Evolutionary conservation across 2,329 filamentous ascomycete genomes (phyloP), one percentile per base, ranked within the genome.

Genomic region (Amesomyces nigricolor): DNA sequence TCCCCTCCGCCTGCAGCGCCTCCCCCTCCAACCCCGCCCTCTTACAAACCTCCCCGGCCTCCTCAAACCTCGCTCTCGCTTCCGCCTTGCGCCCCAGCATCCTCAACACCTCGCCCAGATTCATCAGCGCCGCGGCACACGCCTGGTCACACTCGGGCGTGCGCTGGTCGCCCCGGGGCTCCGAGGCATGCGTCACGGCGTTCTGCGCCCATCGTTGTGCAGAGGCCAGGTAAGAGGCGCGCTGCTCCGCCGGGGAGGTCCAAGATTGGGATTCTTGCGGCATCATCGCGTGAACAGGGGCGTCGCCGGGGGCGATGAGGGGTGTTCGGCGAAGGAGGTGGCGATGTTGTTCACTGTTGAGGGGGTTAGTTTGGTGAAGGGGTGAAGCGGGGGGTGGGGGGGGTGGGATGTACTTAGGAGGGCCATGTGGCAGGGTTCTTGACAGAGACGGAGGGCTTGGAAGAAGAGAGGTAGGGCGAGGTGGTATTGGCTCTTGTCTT

Each of bases 401-500:
- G 17, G 11, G 17, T 14, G n/a, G 17, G 32, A 77, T 79, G 67
- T 77, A 87, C 79, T 95, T 67, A 96, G 76, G 13, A 91, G 78
- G 29, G 89, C 87, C 49, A 87, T 84, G 68, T 95, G 91, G 68
- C 91, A 96, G 30, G 77, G 79, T 26, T 74, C 73, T 19, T 72
- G 82, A 78, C 68, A 86, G 45, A 94, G 72, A 16, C 85, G 79
- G 35, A 96, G 76, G 5, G 91, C 89, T 66, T 95, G 90, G 64
- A 96, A 82, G 68, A 91, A 95, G 30, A 96, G 77, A 3, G 91
- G 91, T 19, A 91, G 81, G 5, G 91, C 87, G 2, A 96, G 83
- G 62, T 92, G 88, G 66, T 90, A 86, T 63, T 88, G 83, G 44
- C 85, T 81, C 63, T 82, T 83, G 47, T 80, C 78, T 66, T 89